A percentile compares a stretch with the other conserved stretches of the same genome.
These are phyloP conservation scores for Madurella fahalii DNA, from an alignment of 2,329 filamentous ascomycete species.

Conservation along the genomic window DNA sequence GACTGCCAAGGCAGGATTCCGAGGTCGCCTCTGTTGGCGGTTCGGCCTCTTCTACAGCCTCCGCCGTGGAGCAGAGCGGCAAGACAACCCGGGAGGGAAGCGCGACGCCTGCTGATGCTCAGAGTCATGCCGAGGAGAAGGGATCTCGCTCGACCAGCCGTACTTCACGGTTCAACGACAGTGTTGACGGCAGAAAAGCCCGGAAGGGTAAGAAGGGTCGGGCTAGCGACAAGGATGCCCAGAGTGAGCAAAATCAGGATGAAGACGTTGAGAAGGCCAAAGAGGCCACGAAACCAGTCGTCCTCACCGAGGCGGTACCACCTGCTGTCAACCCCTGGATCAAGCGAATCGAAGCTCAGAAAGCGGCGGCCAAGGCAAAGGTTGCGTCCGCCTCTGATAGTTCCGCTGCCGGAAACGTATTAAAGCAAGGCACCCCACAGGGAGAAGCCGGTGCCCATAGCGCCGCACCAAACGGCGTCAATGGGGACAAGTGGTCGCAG, in stretches of 20 bases:
- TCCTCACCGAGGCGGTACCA: constrained; percentile 74
- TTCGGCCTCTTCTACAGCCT: constrained; percentile 32
- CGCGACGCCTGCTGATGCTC: constrained; percentile 17
- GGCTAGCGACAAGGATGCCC: constrained; percentile 49
- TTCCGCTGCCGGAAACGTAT: constrained; percentile 34
- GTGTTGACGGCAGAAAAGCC: constrained; percentile 59
- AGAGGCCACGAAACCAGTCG: constrained; percentile 51
- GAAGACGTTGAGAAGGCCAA: constrained; percentile 53
- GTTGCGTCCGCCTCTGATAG: constrained; percentile 21
- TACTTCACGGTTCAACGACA: constrained; percentile 63
- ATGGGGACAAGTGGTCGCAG: constrained; percentile 37
- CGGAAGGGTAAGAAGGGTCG: constrained; percentile 62
- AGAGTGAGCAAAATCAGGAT: constrained; percentile 46
- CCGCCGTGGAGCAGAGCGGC: constrained; percentile 31
- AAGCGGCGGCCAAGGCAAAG: constrained; percentile 49
- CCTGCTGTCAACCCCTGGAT: constrained; percentile 87
- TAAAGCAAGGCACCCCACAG: constrained; percentile 35
- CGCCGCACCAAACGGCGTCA: constrained; percentile 28
- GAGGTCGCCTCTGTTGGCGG: constrained; percentile 29
- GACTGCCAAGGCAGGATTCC: constrained; percentile 27
- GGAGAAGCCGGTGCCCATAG: constrained; percentile 25
- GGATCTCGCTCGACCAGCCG: constrained; percentile 56
- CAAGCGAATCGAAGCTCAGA: constrained; percentile 65
- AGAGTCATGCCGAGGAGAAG: constrained; percentile 25
- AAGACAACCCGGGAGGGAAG: constrained; percentile 18